Conservation (phyloP, 1,284 basidiomycete genomes). For the Phaffia rhodozyma region DNA sequence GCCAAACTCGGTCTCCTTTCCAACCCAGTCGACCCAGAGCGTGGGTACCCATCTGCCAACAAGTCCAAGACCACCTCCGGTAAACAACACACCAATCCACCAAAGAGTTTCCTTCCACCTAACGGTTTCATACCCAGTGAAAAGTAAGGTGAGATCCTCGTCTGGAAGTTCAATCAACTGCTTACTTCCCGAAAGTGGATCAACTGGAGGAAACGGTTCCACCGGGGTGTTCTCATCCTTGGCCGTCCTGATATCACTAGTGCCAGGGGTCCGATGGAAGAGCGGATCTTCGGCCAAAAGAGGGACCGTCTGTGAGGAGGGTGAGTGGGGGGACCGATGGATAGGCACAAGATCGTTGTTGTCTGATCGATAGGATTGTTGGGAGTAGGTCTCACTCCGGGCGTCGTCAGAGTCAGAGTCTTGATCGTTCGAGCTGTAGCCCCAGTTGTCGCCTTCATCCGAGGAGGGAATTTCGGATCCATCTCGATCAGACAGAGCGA, state of each 20-base stretch:
- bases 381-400: conserved; percentile 6
- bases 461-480: neutral
- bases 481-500: conserved; percentile 7
- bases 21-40: conserved; percentile 79
- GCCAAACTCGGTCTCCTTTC: conserved; percentile 70
- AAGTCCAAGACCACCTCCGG: conserved; percentile 65
- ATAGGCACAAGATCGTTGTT: conserved; percentile 19
- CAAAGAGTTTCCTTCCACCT: conserved; percentile 56
- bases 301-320: conserved; percentile 13
- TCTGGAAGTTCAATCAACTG: conserved; percentile 83
- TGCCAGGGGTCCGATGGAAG: conserved; percentile 8
- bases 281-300: conserved; percentile 15
- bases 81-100: conserved; percentile 56
- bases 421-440: conserved; percentile 19
- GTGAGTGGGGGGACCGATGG: conserved; percentile 8
- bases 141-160: conserved; percentile 79
- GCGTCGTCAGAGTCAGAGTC: conserved; percentile 1
- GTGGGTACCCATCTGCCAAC: conserved; percentile 88
- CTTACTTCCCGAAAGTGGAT: conserved; percentile 28
- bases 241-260: neutral
- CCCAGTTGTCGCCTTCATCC: conserved; percentile 16
- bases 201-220: conserved; percentile 1
- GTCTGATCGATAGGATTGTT: conserved; percentile 16
- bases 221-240: neutral
- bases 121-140: conserved; percentile 75